phyloP scores from a whole-genome alignment of 352 stramenopile genomes.

The Pelagophyceae sp. region DNA sequence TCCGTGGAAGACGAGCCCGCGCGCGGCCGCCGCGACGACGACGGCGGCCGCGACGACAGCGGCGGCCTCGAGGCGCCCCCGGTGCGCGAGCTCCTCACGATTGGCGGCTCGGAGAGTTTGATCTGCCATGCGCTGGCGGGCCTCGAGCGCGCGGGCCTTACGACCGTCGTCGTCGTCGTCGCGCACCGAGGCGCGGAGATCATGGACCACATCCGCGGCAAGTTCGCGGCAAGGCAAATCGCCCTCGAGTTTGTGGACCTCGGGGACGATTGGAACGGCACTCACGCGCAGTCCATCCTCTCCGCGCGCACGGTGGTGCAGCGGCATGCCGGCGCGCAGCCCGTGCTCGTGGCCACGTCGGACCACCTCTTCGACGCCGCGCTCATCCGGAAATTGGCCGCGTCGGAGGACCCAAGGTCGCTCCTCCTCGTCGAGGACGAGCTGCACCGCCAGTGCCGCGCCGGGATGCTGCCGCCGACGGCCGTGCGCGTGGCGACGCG shows the following conservation, averaged over 20 bases:
- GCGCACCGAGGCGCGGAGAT: background rate
- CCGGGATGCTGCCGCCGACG: background rate
- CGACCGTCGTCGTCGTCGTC: background rate
- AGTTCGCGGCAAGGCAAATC: too few relatives aligned
- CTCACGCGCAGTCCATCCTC: background rate
- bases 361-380: slow-evolving; percentile 1
- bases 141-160: background rate
- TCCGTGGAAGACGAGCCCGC: too few relatives aligned
- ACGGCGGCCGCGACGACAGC: background rate
- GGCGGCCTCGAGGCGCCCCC: too few relatives aligned
- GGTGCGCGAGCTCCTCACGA: background rate
- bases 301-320: background rate
- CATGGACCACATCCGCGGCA: background rate
- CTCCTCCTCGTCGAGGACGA: background rate
- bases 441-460: background rate
- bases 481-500: too few relatives aligned
- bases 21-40: background rate
- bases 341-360: background rate
- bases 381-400: background rate
- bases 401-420: background rate
- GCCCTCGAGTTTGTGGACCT: background rate
- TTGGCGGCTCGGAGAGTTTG: background rate
- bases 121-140: background rate
- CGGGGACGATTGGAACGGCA: background rate
- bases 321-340: background rate